Evolutionary conservation across 495 filamentous ascomycete genomes (phyloP), one percentile per base, ranked within the genome.

Genomic region (Hypoxylon rickii): DNA sequence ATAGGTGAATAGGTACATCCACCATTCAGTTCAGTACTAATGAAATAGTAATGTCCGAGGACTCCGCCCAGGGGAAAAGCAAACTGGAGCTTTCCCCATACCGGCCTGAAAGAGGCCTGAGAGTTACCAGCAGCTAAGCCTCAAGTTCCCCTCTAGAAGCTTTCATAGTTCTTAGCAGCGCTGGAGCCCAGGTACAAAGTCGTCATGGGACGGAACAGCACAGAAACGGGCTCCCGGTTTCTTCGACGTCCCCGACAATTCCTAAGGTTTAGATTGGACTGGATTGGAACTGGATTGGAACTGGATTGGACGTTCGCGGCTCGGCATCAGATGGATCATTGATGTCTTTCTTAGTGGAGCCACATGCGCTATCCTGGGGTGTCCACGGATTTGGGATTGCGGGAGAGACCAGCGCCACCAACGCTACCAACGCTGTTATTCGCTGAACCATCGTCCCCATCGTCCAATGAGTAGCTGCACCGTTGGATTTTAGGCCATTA

Each of bases 21-120:
- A 31, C 11, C 26, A 11, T 31, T 5, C 26, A 31, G 26, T 31
- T 5, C 26, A n/a, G n/a, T n/a, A n/a, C n/a, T n/a, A 29, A 29
- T 29, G 4, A 29, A 10, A 29, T 29, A 39, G 51, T 61, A 61
- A 61, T 61, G 58, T 55, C 58, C 58, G 58, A 55, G n/a, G 26
- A 10, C 22, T 15, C 58, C 58, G 58, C 45, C 20, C 32, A 54
- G 57, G 50, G 47, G 26, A n/a, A n/a, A n/a, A n/a, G n/a, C n/a
- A n/a, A n/a, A n/a, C n/a, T n/a, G n/a, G n/a, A 55, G 51, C 51
- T 61, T 51, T 46, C 51, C 46, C 51, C 51, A 55, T 53, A 44
- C 29, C 7, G 31, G 10, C 24, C 24, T 10, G n/a, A n/a, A n/a
- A n/a, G n/a, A n/a, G n/a, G n/a, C n/a, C n/a, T n/a, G n/a, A n/a